A percentile compares a stretch with the other conserved stretches of the same genome.
phyloP scores from a whole-genome alignment of 352 stramenopile genomes.

The Globisporangium camurandrum region DNA sequence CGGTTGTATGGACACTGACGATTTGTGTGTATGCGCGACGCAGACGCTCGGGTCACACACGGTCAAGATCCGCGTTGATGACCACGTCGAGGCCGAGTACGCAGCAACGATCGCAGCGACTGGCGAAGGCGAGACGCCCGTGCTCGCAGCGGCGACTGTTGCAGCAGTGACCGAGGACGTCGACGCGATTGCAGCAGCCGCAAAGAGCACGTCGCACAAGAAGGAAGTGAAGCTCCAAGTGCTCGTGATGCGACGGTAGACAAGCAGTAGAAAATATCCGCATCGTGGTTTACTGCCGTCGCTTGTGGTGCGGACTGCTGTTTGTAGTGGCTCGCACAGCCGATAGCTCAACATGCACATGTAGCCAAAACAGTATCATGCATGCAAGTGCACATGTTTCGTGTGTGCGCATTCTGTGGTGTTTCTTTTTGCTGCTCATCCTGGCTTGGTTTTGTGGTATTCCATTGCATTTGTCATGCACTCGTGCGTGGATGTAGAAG shows the following conservation, averaged over 20 bases:
- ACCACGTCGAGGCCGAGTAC: conserved; percentile 66
- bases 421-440: neutral
- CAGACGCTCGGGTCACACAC: conserved; percentile 70
- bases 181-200: conserved; percentile 16
- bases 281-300: too few species aligned
- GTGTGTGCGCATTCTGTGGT: too few species aligned
- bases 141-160: conserved; percentile 10
- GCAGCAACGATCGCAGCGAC: conserved; percentile 15
- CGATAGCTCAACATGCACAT: too few species aligned
- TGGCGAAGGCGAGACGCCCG: conserved; percentile 15
- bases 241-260: conserved; percentile 61
- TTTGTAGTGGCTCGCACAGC: too few species aligned
- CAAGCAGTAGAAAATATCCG: neutral
- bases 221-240: conserved; percentile 64
- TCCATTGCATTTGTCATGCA: too few species aligned
- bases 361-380: too few species aligned
- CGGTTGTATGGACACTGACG: neutral
- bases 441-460: too few species aligned
- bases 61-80: conserved; percentile 79
- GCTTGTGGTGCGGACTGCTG: too few species aligned
- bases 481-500: too few species aligned
- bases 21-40: neutral
- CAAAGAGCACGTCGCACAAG: conserved; percentile 64
- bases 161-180: conserved; percentile 15
- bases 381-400: too few species aligned